Conservation (phyloP, 306 rosid species). For the Cucumis melo region DNA sequence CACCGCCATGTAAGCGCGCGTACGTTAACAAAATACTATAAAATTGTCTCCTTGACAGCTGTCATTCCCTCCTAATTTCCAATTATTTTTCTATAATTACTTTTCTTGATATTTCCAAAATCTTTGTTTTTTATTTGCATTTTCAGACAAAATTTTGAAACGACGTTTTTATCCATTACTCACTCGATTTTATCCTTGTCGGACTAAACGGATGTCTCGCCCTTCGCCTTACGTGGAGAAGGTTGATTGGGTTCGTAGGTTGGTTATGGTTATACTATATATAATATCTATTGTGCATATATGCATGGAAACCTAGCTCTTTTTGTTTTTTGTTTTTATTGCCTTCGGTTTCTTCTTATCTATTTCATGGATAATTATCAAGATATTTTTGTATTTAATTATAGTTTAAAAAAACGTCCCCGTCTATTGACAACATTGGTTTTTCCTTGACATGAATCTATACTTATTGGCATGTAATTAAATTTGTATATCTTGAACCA, state of each 20-base stretch:
- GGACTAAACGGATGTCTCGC: neutral
- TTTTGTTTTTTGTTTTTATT: too few relatives aligned
- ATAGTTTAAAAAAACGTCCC: neutral
- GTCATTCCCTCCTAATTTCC: neutral
- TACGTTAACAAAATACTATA: too few relatives aligned
- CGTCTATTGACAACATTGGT: too few relatives aligned
- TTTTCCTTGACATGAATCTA: too few relatives aligned
- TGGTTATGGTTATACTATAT: neutral
- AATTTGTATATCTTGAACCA: too few relatives aligned
- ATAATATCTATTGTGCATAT: too few relatives aligned
- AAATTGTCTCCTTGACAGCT: neutral
- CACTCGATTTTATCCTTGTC: neutral
- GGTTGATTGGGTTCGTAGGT: neutral
- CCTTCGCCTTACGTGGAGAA: neutral
- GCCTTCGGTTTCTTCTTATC: neutral
- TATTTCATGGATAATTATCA: too few relatives aligned
- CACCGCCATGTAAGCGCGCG: neutral
- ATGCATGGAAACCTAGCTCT: neutral
- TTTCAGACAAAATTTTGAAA: neutral
- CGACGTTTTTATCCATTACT: neutral
- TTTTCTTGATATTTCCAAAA: neutral
- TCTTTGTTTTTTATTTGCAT: neutral
- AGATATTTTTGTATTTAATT: neutral
- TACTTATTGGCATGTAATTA: too few relatives aligned
- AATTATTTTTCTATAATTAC: neutral